Base-by-base conservation (phyloP, 2,329 filamentous ascomycete genomes). In the Dactylellina leptospora region DNA sequence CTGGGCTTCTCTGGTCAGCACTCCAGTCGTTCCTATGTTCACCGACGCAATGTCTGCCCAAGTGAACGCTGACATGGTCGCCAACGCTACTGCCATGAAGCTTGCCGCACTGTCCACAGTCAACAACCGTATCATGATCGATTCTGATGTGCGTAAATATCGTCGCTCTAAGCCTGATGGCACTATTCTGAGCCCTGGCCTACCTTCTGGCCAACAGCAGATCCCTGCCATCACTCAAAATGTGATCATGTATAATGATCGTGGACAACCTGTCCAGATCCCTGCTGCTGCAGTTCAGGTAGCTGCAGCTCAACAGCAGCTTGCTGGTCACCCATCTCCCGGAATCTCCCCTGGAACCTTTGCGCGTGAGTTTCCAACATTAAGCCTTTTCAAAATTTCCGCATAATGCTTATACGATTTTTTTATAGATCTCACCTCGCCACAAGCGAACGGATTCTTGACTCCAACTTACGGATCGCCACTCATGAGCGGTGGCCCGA, bases 1-100 rank as follows among this genome's bases (percentile, higher is more conserved):
- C 83, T 99, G 95, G 95, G 95, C 95, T 22, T 97, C 95, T 6
- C 96, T 97, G 90, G 89, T 96, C 74, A 97, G 96, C 82, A 99
- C 95, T 1, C 95, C 95, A 1, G 96, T 97, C 90, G 91, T 93
- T 3, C 83, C 91, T 40, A 93, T 88, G 75, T 99, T 97, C 80
- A 80, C 80, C 27, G 81, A 84, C 72, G 84, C 83, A 76, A 78
- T 85, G 75, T 81, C 81, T 38, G 81, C 84, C 13, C 83, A 83
- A 74, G 88, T 85, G 62, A 93, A 97, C 79, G 93, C 92, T 13
- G 95, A 99, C 78, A 97, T 97, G 93, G 90, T 99, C 66, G 95
- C 95, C 69, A 99, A 97, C 79, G 95, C 95, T 23, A 97, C 95
- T 13, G 95, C 95, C 20, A 99, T 99, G 95, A 99, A 99, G 81